Conservation (phyloP, 2,329 filamentous ascomycete genomes). For the Fusarium setosum region DNA sequence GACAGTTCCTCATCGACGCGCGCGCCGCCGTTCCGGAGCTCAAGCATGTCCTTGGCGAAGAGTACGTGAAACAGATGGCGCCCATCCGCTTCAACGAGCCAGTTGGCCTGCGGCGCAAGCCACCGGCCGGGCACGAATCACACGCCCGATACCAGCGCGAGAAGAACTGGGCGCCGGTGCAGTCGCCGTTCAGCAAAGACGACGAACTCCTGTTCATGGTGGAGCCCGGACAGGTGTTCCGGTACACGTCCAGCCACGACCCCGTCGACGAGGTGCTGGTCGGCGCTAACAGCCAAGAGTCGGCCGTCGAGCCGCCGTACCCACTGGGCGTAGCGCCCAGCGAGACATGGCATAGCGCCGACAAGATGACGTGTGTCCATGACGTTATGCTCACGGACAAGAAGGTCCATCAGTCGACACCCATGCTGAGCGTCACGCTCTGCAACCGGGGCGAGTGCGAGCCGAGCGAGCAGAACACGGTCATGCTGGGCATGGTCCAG, state of each 20-base stretch:
- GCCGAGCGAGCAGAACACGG: conserved; percentile 27
- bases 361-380: conserved; percentile 26
- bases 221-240: conserved; percentile 29
- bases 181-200: conserved; percentile 24
- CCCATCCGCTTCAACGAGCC: conserved; percentile 27
- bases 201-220: conserved; percentile 32
- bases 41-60: conserved; percentile 12
- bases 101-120: conserved; percentile 16
- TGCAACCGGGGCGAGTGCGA: conserved; percentile 33
- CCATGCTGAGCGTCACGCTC: conserved; percentile 35
- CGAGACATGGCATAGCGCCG: conserved; percentile 26
- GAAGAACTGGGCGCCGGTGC: conserved; percentile 35
- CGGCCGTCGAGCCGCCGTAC: conserved; percentile 29
- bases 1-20: conserved; percentile 33
- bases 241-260: conserved; percentile 10
- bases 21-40: conserved; percentile 35
- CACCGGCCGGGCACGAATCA: conserved; percentile 18
- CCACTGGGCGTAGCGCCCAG: not conserved
- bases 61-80: conserved; percentile 9
- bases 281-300: conserved; percentile 1
- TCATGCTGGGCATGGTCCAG: conserved; percentile 36
- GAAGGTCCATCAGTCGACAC: conserved; percentile 36
- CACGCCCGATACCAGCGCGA: conserved; percentile 33
- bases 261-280: conserved; percentile 20
- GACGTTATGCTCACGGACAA: conserved; percentile 28